These are phyloP conservation scores for Pyricularia sp. DNA, from an alignment of 2,329 filamentous ascomycete species.

Conservation along the genomic window DNA sequence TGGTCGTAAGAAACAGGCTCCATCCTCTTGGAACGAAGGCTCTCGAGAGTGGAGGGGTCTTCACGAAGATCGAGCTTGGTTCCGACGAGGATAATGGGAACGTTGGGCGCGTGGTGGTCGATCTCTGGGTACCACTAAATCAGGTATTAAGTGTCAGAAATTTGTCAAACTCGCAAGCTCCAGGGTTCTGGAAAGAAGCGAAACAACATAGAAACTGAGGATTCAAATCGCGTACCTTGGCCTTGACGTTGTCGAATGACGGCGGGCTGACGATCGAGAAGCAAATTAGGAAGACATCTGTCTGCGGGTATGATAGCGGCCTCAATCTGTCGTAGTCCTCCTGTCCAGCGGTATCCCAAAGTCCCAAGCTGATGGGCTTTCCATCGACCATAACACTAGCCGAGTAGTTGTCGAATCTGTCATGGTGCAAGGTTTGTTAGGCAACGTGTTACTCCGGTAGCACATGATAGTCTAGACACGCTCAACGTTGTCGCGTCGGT, in stretches of 20 bases:
- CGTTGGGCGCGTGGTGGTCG: conserved; percentile 88
- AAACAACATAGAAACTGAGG: background rate
- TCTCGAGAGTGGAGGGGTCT: conserved; percentile 72
- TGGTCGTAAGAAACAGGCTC: conserved; percentile 94
- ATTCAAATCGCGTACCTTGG: conserved; percentile 63
- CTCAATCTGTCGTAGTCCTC: conserved; percentile 96
- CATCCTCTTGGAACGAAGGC: conserved; percentile 86
- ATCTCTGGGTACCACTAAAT: conserved; percentile 92
- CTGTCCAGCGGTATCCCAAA: conserved; percentile 98
- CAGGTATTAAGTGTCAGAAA: conserved; percentile 7
- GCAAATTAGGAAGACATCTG: conserved; percentile 96
- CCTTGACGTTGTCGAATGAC: conserved; percentile 97
- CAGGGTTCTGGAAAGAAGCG: background rate
- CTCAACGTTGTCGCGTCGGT: no score
- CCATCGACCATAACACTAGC: conserved; percentile 98
- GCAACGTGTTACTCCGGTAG: conserved; percentile 8
- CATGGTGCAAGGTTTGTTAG: conserved; percentile 9
- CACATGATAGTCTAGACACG: background rate
- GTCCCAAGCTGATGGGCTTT: conserved; percentile 89
- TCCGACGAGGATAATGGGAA: conserved; percentile 93
- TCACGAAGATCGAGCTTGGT: conserved; percentile 95
- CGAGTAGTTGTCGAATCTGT: conserved; percentile 96
- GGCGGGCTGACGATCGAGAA: conserved; percentile 97
- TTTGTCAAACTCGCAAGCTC: background rate
- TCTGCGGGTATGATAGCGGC: conserved; percentile 94